Conservation (phyloP, 2,329 filamentous ascomycete species). For the Sporothrix phasma region DNA sequence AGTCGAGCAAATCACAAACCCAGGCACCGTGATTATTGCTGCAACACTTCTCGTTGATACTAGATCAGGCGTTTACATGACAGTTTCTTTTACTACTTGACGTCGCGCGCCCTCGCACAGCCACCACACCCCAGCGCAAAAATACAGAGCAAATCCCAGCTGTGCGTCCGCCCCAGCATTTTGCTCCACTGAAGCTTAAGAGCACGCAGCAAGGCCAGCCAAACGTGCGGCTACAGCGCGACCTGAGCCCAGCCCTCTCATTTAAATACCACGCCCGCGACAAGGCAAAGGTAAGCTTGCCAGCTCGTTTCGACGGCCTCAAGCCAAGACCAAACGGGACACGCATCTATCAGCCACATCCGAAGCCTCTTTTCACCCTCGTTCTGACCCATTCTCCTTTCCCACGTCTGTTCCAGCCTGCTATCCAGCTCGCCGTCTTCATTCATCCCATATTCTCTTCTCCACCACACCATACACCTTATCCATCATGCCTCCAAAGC, state of each 20-base stretch:
- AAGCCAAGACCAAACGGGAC: not conserved
- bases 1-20: not conserved
- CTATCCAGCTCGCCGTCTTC: not conserved
- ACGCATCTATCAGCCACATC: not conserved
- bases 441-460: not conserved
- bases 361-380: not conserved
- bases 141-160: not conserved
- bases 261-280: not conserved
- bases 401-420: not conserved
- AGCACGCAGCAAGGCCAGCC: not conserved
- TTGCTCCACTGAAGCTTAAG: slow-evolving; percentile 6
- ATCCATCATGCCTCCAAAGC: slow-evolving; percentile 16
- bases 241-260: not conserved
- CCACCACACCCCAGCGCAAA: not conserved
- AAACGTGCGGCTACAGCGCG: not conserved
- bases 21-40: not conserved
- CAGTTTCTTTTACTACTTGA: not conserved
- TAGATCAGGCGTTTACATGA: not conserved
- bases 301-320: not conserved
- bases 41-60: not conserved
- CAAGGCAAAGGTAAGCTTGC: not conserved
- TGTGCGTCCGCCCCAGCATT: not conserved
- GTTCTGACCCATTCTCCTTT: not conserved
- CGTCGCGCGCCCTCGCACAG: not conserved
- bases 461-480: slow-evolving; percentile 5